phyloP scores from a whole-genome alignment of 1,284 basidiomycete genomes.

The Cryptococcus sp. region DNA sequence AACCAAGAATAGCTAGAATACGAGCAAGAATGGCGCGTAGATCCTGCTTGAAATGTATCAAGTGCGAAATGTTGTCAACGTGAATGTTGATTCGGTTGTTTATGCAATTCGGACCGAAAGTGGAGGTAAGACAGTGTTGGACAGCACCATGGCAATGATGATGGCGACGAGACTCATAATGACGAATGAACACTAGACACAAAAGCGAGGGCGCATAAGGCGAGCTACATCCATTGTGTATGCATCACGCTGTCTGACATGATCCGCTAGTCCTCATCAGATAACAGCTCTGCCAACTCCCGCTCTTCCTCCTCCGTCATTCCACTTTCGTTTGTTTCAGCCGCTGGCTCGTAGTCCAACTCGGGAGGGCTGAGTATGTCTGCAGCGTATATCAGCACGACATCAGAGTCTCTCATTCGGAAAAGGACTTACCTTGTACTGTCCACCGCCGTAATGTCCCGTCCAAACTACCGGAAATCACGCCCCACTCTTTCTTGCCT shows the following conservation, averaged over 20 bases:
- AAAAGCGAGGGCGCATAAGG: too few relatives aligned
- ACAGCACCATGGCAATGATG: too few relatives aligned
- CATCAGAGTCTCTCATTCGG: not conserved
- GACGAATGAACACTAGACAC: too few relatives aligned
- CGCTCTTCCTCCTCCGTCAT: constrained; percentile 53
- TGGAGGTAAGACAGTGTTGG: too few relatives aligned
- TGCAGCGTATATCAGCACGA: constrained; percentile 8
- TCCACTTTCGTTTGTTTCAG: constrained; percentile 18
- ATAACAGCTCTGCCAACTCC: constrained; percentile 77
- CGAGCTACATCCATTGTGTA: too few relatives aligned
- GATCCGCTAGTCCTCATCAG: constrained; percentile 52
- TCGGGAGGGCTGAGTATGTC: constrained; percentile 42
- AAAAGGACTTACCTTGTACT: constrained; percentile 61
- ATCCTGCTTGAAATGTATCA: too few relatives aligned
- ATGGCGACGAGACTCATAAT: too few relatives aligned
- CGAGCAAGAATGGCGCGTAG: too few relatives aligned
- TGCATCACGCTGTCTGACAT: not conserved
- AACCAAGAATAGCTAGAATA: too few relatives aligned
- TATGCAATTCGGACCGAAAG: too few relatives aligned
- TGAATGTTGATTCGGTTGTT: too few relatives aligned
- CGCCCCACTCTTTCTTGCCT: constrained; percentile 66
- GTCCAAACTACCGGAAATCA: constrained; percentile 76
- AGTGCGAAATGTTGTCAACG: too few relatives aligned
- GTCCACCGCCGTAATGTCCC: constrained; percentile 81
- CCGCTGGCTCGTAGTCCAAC: constrained; percentile 30